Evolutionary conservation across 257 asterid species (phyloP).

Genomic region (Fraxinus pennsylvanica): DNA sequence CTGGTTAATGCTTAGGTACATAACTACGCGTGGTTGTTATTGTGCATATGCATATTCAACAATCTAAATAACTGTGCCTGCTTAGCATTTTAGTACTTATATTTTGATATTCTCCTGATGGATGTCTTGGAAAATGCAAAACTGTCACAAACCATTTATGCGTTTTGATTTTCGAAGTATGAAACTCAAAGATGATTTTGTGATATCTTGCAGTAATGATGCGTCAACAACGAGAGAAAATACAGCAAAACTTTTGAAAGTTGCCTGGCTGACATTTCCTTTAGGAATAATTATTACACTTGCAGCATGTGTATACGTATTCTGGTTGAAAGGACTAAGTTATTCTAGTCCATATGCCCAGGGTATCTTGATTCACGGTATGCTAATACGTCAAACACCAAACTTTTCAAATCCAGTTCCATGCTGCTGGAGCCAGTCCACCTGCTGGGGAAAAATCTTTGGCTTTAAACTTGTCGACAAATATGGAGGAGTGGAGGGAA

Average conservation of each 20-base stretch:
- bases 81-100: conserved; percentile 7
- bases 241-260: conserved; percentile 72
- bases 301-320: conserved; percentile 59
- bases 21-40: not conserved
- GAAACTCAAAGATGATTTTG: conserved; percentile 25
- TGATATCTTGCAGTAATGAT: conserved; percentile 54
- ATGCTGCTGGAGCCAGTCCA: not conserved
- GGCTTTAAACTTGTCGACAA: not conserved
- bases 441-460: not conserved
- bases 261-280: conserved; percentile 89
- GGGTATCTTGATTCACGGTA: conserved; percentile 84
- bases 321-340: conserved; percentile 88
- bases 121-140: conserved; percentile 3
- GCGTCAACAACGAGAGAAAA: conserved; percentile 52
- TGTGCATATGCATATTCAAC: not conserved
- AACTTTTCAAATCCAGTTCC: not conserved
- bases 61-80: not conserved
- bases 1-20: not conserved
- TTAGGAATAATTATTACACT: conserved; percentile 62
- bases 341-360: conserved; percentile 73
- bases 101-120: conserved; percentile 20
- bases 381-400: conserved; percentile 24
- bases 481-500: conserved; percentile 5
- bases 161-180: conserved; percentile 16
- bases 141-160: conserved; percentile 8